phyloP scores from a whole-genome alignment of 2,329 filamentous ascomycete genomes.

The Alternaria dauci region DNA sequence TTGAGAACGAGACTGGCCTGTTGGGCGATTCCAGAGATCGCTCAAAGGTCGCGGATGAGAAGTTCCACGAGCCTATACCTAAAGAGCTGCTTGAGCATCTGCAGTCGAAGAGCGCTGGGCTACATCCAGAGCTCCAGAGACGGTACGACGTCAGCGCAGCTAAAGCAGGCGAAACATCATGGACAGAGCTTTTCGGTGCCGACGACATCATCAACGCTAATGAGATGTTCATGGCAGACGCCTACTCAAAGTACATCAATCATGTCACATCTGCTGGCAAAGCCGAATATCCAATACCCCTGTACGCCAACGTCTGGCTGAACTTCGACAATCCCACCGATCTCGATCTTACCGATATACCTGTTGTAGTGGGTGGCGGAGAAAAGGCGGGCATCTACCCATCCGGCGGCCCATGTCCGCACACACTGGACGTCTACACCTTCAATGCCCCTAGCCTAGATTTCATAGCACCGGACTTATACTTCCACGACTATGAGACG shows the following conservation, averaged over 20 bases:
- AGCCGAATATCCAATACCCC: constrained; percentile 47
- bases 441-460: constrained; percentile 52
- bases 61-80: constrained; percentile 49
- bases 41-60: constrained; percentile 50
- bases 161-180: constrained; percentile 31
- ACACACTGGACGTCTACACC: constrained; percentile 56
- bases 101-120: constrained; percentile 15
- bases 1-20: constrained; percentile 63
- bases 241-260: constrained; percentile 53
- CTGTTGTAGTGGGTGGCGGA: constrained; percentile 52
- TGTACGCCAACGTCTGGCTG: constrained; percentile 57
- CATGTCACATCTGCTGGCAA: constrained; percentile 51
- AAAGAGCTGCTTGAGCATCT: constrained; percentile 40
- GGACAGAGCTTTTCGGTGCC: constrained; percentile 52
- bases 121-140: constrained; percentile 33
- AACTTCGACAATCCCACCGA: constrained; percentile 49
- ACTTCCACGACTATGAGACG: constrained; percentile 56
- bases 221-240: constrained; percentile 58
- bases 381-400: constrained; percentile 54
- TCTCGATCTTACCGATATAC: constrained; percentile 35
- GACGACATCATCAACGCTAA: constrained; percentile 34
- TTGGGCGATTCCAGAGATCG: constrained; percentile 63
- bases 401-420: constrained; percentile 53
- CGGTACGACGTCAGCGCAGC: constrained; percentile 23
- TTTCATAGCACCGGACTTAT: constrained; percentile 58